Evolutionary conservation across 2,329 filamentous ascomycete genomes (phyloP).

Genomic region (Gliomastix tumulicola): DNA sequence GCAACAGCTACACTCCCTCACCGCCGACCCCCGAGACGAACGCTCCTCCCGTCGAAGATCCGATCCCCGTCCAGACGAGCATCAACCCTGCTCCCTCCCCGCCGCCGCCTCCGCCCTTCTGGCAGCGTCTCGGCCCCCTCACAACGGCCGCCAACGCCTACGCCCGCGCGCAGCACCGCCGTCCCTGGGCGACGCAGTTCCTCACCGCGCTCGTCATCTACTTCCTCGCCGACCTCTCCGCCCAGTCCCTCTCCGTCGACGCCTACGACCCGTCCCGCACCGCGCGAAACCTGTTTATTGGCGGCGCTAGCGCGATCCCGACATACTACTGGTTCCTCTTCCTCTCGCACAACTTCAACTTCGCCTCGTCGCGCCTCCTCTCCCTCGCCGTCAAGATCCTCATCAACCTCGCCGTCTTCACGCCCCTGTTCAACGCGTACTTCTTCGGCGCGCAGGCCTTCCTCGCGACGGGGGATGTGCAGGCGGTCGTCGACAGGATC

Average conservation of each 20-base stretch:
- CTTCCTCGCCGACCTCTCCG: constrained; percentile 68
- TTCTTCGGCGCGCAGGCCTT: constrained; percentile 78
- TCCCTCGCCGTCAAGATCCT: constrained; percentile 71
- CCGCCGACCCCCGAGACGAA: neutral
- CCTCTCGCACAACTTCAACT: constrained; percentile 79
- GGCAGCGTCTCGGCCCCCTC: constrained; percentile 51
- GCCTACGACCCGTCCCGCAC: constrained; percentile 57
- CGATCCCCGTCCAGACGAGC: constrained; percentile 6
- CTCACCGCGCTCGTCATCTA: constrained; percentile 72
- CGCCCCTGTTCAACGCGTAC: constrained; percentile 75
- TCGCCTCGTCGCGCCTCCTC: constrained; percentile 59
- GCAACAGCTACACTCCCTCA: no score
- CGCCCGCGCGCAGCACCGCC: constrained; percentile 59
- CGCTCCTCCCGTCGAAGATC: neutral
- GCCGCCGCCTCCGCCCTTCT: constrained; percentile 27
- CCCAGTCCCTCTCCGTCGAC: constrained; percentile 59
- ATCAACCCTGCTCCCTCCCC: no score
- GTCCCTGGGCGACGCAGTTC: constrained; percentile 76
- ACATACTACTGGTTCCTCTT: constrained; percentile 81
- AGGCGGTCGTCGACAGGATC: constrained; percentile 63
- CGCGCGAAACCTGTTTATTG: constrained; percentile 65
- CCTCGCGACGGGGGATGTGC: constrained; percentile 58
- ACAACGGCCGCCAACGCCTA: constrained; percentile 53
- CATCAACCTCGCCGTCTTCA: constrained; percentile 75
- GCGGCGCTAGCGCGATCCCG: constrained; percentile 66